A percentile compares a stretch with the other conserved stretches of the same genome.
Evolutionary conservation across 352 stramenopile genomes (phyloP).

Genomic region (Phytophthora podocarpi): DNA sequence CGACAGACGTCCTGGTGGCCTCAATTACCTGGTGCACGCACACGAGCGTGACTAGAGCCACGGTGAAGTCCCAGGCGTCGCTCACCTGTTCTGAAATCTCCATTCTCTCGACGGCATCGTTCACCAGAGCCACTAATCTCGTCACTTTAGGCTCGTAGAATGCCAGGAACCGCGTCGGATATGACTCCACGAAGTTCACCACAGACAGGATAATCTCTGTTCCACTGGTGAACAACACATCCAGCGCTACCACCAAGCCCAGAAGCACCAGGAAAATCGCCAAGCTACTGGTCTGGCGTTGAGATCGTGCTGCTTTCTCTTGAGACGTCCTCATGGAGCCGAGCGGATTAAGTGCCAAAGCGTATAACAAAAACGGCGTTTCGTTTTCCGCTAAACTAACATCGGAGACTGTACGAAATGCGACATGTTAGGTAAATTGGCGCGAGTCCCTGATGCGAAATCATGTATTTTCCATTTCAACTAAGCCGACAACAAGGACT

Average conservation of each 20-base stretch:
- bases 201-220: constrained; percentile 6
- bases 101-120: constrained; percentile 11
- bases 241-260: constrained; percentile 1
- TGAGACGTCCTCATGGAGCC: no score
- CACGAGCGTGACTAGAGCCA: constrained; percentile 33
- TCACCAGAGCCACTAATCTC: neutral
- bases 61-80: constrained; percentile 39
- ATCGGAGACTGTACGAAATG: neutral
- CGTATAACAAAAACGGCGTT: no score
- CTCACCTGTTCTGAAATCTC: constrained; percentile 35
- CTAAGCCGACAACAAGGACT: no score
- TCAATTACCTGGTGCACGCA: constrained; percentile 48
- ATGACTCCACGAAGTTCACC: constrained; percentile 22
- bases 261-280: neutral
- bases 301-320: neutral
- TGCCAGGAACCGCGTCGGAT: constrained; percentile 33
- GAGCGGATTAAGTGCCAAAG: no score
- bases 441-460: no score
- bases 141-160: constrained; percentile 45
- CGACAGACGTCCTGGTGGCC: constrained; percentile 6
- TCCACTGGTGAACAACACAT: constrained; percentile 3
- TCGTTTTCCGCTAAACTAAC: neutral
- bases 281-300: neutral
- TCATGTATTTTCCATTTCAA: no score
- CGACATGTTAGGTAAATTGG: no score